Base-by-base conservation (phyloP, 169 alveolate species). In the Babesia bigemina region DNA sequence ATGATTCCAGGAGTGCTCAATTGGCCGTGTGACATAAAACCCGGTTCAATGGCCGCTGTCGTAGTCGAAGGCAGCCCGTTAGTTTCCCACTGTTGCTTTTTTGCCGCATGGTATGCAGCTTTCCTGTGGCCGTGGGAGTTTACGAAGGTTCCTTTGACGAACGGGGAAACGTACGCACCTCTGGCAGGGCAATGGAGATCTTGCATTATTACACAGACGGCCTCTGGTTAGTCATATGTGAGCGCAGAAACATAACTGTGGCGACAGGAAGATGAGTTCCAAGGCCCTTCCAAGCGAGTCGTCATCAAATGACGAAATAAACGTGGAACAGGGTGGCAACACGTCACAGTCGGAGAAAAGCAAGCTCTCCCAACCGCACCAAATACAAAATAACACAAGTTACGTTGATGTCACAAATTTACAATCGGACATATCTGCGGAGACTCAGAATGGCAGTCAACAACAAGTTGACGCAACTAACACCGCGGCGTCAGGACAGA, bases 1-100 rank as follows among this genome's bases (percentile, higher is more conserved):
- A 84, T 84, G 91, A 65, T 84, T 11, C 91, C 91, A n/a, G 91
- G 91, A 2, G 84, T 84, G 63, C 70, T 79, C 69, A 75, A 84
- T 57, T 77, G 84, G 42, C 62, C 84, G 28, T 69, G 73, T 16
- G 57, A 60, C 24, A 29, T 84, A 24, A 48, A 77, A 57, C 79
- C 50, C n/a, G 91, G 91, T 4, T 36, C 63, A 42, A 36, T 84
- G 62, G 76, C 87, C 58, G 86, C 85, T 0, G 86, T 84, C 16
- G 63, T 79, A 14, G 74, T 84, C 24, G 77, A 71, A 56, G 84
- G 84, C 17, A 70, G 53, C 71, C 86, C 91, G 55, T 69, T 63
- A 29, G 69, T 75, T 6, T 60, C 63, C 58, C 71, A 69, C 14
- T 73, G 75, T 6, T 9, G 11, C n/a, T 0, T 1, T 3, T 6